Conservation (phyloP, 1,284 basidiomycete genomes). For the Ustilago lituana region DNA sequence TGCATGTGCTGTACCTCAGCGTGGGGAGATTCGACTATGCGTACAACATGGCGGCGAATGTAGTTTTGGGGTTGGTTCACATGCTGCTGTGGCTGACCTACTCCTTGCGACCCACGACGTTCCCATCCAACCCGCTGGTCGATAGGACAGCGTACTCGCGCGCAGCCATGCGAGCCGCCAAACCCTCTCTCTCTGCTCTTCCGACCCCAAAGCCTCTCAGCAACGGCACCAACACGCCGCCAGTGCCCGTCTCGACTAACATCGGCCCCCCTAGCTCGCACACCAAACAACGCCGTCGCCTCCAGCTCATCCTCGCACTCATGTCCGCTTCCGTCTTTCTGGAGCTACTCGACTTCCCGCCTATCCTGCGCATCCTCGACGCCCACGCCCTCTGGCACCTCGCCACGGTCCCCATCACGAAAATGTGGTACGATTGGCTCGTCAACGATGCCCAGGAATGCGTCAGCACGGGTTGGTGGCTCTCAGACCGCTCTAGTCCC, state of each 20-base stretch:
- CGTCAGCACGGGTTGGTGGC: constrained; percentile 55
- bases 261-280: constrained; percentile 49
- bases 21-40: constrained; percentile 86
- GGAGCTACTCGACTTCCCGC: constrained; percentile 92
- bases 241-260: constrained; percentile 50
- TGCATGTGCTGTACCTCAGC: constrained; percentile 81
- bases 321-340: constrained; percentile 82
- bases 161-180: constrained; percentile 73
- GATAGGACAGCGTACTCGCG: constrained; percentile 48
- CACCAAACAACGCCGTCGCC: constrained; percentile 63
- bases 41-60: constrained; percentile 91
- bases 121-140: constrained; percentile 38
- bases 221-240: constrained; percentile 48
- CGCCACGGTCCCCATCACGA: constrained; percentile 81
- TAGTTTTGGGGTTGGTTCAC: constrained; percentile 75
- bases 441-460: constrained; percentile 60
- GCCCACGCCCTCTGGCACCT: constrained; percentile 96
- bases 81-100: constrained; percentile 81
- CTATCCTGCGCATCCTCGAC: constrained; percentile 78
- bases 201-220: constrained; percentile 27
- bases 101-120: constrained; percentile 47
- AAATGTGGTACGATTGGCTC: constrained; percentile 76
- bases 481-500: constrained; percentile 28
- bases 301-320: constrained; percentile 72
- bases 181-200: constrained; percentile 36